Percentiles rank a stretch among this genome's conserved stretches.
phyloP scores from a whole-genome alignment of 345 rosid species.

The Lepidium sativum region DNA sequence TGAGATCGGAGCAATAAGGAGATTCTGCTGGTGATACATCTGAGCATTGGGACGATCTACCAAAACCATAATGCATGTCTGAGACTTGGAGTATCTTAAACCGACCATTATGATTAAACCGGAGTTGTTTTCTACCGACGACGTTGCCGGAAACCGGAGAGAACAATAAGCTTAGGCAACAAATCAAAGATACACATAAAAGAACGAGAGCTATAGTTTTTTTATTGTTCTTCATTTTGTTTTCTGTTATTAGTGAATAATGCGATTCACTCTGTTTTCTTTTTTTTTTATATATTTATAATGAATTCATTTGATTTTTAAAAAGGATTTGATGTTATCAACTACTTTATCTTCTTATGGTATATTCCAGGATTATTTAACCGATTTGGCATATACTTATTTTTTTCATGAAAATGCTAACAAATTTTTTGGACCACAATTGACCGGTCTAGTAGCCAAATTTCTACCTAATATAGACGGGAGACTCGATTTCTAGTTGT shows the following conservation, averaged over 20 bases:
- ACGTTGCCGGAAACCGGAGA: slow-evolving; percentile 6
- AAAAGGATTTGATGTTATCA: neutral
- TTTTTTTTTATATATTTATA: neutral
- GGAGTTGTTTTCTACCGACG: slow-evolving; percentile 29
- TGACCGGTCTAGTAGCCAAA: too few relatives aligned
- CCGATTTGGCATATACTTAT: neutral
- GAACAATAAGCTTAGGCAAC: neutral
- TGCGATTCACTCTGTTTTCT: neutral
- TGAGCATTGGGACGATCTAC: slow-evolving; percentile 46
- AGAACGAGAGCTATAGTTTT: neutral
- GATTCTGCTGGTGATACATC: slow-evolving; percentile 46
- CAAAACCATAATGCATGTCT: slow-evolving; percentile 82
- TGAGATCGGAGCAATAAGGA: slow-evolving; percentile 67
- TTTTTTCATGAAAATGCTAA: too few relatives aligned
- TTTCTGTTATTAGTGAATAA: neutral
- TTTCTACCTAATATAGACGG: too few relatives aligned
- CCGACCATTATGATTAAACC: slow-evolving; percentile 45
- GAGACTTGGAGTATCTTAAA: slow-evolving; percentile 90
- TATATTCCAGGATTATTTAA: slow-evolving; percentile 2
- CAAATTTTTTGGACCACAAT: too few relatives aligned
- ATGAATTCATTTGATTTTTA: neutral
- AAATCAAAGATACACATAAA: slow-evolving; percentile 9
- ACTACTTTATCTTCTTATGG: neutral
- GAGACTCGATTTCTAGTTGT: too few relatives aligned
- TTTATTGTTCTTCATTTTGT: slow-evolving; percentile 9